A percentile compares a stretch with the other conserved stretches of the same genome.
Evolutionary conservation across 345 rosid genomes (phyloP).

Genomic region (Syzygium aqueum): DNA sequence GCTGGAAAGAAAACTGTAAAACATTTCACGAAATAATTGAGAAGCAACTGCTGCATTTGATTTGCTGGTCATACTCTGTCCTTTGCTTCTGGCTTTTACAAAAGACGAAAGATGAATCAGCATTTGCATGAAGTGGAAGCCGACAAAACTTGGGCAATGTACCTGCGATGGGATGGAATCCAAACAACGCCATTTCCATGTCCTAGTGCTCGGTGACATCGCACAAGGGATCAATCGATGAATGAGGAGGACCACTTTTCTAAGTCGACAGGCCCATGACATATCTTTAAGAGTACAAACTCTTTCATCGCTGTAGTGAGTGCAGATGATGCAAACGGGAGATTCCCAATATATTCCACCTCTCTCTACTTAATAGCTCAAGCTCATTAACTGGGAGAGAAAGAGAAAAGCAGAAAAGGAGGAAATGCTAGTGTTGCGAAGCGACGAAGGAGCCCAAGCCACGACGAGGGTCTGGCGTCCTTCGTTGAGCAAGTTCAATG

Average conservation of each 20-base stretch:
- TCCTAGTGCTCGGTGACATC: neutral
- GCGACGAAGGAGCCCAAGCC: neutral
- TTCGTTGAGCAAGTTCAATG: neutral
- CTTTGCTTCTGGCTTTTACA: neutral
- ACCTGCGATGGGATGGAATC: neutral
- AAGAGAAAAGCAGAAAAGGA: neutral
- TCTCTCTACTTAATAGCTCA: neutral
- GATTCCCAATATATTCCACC: neutral
- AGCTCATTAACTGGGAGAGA: neutral
- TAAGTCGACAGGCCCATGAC: neutral
- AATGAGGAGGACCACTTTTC: neutral
- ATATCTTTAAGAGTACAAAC: neutral
- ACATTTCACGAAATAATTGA: neutral
- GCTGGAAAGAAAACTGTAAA: neutral
- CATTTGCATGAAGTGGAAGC: neutral
- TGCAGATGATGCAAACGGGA: neutral
- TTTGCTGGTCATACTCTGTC: neutral
- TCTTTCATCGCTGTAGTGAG: neutral
- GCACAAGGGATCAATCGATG: neutral
- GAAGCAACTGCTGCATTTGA: neutral
- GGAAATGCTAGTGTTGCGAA: neutral
- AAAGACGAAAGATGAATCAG: neutral
- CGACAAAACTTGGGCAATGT: neutral
- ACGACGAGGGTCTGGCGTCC: neutral
- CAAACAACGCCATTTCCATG: neutral